phyloP scores from a whole-genome alignment of 2,329 filamentous ascomycete species.

The Ophiostoma piceae region DNA sequence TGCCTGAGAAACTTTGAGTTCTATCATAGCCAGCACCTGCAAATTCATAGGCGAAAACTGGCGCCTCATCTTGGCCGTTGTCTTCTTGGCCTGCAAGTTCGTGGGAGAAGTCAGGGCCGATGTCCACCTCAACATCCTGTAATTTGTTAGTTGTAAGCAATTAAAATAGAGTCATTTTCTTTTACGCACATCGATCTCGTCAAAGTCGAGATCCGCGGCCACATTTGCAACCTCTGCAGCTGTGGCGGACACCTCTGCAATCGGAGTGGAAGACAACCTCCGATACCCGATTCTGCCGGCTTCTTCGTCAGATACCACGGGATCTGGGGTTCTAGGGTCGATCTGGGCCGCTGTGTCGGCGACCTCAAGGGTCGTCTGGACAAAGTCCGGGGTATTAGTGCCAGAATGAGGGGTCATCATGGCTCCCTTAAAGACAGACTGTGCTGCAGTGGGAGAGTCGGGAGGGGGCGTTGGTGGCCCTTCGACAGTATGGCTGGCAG shows the following conservation, averaged over 20 bases:
- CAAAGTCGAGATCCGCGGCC: constrained; percentile 39
- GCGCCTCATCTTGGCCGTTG: constrained; percentile 31
- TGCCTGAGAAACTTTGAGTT: constrained; percentile 23
- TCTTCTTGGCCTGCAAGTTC: constrained; percentile 22
- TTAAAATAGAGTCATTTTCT: neutral
- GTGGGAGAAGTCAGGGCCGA: constrained; percentile 26
- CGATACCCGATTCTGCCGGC: constrained; percentile 27
- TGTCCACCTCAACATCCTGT: constrained; percentile 19
- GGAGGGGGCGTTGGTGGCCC: constrained; percentile 27
- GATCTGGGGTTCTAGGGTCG: constrained; percentile 33
- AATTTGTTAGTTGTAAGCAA: neutral
- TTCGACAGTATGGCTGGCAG: neutral
- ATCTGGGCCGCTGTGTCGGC: constrained; percentile 35
- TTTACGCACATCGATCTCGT: constrained; percentile 29
- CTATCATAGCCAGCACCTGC: neutral
- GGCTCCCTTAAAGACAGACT: neutral
- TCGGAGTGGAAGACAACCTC: constrained; percentile 38
- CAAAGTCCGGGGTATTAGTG: constrained; percentile 31
- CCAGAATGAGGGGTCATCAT: constrained; percentile 26
- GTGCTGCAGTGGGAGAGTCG: constrained; percentile 20
- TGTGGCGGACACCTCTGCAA: constrained; percentile 34
- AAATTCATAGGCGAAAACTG: constrained; percentile 40
- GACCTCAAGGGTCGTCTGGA: constrained; percentile 34
- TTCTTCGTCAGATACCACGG: constrained; percentile 33
- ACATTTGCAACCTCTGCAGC: constrained; percentile 41